phyloP scores from a whole-genome alignment of 305 asterid genomes.

The Fraxinus latifolia region DNA sequence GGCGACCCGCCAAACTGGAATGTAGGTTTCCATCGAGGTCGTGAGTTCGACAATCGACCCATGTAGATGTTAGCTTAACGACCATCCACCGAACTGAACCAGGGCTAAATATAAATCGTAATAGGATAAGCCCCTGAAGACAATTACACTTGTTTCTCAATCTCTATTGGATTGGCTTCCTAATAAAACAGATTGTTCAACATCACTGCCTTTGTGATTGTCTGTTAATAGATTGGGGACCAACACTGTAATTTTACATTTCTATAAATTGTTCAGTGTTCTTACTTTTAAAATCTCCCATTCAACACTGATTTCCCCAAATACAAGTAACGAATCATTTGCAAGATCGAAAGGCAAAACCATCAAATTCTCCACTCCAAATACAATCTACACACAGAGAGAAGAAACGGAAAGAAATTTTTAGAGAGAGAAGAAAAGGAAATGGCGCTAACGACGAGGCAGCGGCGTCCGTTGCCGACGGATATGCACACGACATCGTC shows the following conservation, averaged over 20 bases:
- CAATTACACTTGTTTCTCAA: not conserved
- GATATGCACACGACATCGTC: conserved; percentile 52
- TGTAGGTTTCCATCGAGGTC: not conserved
- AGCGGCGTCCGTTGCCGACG: conserved; percentile 67
- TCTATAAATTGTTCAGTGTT: not conserved
- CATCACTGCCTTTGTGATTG: not conserved
- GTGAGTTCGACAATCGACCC: not conserved
- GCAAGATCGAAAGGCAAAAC: not conserved
- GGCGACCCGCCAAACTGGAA: not conserved
- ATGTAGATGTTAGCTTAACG: not conserved
- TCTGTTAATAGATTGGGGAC: not conserved
- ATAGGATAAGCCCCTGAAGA: not conserved
- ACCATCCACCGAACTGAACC: not conserved
- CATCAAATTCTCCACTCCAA: not conserved
- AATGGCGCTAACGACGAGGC: conserved; percentile 71
- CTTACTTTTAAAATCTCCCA: not conserved
- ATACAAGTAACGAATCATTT: not conserved
- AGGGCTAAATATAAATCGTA: not conserved
- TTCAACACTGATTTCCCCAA: not conserved
- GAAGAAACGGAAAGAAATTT: conserved; percentile 23
- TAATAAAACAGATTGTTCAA: not conserved
- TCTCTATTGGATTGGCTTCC: not conserved
- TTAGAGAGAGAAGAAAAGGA: conserved; percentile 17
- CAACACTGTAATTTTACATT: not conserved
- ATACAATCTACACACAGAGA: conserved; percentile 13